These are phyloP conservation scores for Vigna unguiculata DNA, from an alignment of 306 rosid species.

Conservation along the genomic window DNA sequence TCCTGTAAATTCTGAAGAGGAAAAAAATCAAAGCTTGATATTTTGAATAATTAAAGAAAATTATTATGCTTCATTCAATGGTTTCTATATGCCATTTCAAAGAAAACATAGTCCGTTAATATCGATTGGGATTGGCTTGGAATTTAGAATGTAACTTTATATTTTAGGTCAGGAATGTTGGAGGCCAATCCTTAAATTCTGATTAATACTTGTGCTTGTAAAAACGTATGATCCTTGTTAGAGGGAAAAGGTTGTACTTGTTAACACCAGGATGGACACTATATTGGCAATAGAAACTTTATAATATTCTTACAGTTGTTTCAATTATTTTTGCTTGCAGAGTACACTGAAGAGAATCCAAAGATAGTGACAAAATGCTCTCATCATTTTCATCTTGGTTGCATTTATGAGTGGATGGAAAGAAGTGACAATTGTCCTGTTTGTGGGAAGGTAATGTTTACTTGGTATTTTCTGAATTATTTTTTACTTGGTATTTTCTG, in stretches of 20 bases:
- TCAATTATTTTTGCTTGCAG: constrained; percentile 51
- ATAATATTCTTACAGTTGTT: constrained; percentile 39
- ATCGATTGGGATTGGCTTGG: neutral
- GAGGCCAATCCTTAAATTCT: neutral
- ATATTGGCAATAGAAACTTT: constrained; percentile 20
- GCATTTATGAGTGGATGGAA: constrained; percentile 99
- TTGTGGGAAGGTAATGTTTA: constrained; percentile 89
- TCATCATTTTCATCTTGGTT: constrained; percentile 97
- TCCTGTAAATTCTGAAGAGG: constrained; percentile 18
- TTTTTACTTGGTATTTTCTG: constrained; percentile 28
- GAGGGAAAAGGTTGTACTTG: constrained; percentile 31
- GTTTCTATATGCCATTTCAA: neutral
- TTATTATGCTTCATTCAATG: neutral
- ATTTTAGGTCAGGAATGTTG: constrained; percentile 16
- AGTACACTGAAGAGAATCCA: constrained; percentile 90
- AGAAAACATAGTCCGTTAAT: constrained; percentile 29
- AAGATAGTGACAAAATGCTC: constrained; percentile 88
- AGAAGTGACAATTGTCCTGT: constrained; percentile 99
- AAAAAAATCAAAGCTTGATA: neutral
- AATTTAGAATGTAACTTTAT: constrained; percentile 10
- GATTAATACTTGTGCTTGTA: neutral
- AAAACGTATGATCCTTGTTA: constrained; percentile 33
- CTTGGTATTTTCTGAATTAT: constrained; percentile 32
- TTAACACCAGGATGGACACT: constrained; percentile 31
- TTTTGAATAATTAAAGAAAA: constrained; percentile 21